Percentiles rank a stretch among this genome's conserved stretches.
Evolutionary conservation across 1,284 basidiomycete genomes (phyloP).

Genomic region (Marasmius oreades): DNA sequence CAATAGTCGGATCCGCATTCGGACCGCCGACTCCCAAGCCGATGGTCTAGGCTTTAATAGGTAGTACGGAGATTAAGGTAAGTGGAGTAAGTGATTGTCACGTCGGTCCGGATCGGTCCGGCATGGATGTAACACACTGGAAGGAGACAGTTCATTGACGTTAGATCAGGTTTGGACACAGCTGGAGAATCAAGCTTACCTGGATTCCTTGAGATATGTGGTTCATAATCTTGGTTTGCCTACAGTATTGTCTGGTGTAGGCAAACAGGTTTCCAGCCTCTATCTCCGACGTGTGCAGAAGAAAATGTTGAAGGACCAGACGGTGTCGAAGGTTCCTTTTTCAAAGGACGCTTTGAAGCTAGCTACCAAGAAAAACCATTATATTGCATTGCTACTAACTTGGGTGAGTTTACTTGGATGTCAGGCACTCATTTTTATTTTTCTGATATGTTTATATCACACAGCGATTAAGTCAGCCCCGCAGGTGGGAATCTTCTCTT

Average conservation of each 20-base stretch:
- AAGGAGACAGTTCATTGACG: not conserved
- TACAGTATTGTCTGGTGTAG: not conserved
- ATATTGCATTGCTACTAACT: not conserved
- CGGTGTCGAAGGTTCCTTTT: not conserved
- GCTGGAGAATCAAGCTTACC: not conserved
- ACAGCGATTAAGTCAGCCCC: conserved; percentile 2
- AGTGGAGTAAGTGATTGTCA: no score
- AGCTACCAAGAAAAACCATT: conserved; percentile 1
- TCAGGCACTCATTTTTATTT: not conserved
- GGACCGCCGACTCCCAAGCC: no score
- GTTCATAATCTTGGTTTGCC: not conserved
- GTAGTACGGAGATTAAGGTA: no score
- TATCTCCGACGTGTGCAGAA: not conserved
- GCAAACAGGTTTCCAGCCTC: not conserved
- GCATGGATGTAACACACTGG: no score
- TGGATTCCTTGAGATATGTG: not conserved
- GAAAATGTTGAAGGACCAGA: not conserved
- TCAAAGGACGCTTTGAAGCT: no score
- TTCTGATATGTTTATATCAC: not conserved
- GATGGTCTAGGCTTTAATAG: no score
- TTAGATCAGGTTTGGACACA: conserved; percentile 2
- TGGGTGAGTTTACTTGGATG: not conserved
- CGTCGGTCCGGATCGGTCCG: no score
- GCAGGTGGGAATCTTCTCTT: not conserved
- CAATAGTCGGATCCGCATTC: no score